Conservation (phyloP, 192 early-diverging fungal species). For the Coemansia sp. region DNA sequence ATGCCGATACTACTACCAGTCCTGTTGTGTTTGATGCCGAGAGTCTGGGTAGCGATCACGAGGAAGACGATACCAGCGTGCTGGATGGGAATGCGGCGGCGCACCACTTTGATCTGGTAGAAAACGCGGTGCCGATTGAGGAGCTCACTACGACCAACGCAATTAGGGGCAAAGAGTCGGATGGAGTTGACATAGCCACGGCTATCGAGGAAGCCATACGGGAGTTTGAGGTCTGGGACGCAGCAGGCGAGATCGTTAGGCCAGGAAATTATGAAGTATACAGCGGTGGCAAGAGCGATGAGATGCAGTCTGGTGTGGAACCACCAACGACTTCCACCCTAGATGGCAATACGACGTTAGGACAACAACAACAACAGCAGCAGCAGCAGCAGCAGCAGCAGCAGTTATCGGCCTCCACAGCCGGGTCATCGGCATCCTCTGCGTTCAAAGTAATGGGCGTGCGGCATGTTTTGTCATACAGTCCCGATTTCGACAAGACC, state of each 20-base stretch:
- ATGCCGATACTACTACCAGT: not conserved
- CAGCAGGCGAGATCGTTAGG: slow-evolving; percentile 11
- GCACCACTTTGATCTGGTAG: slow-evolving; percentile 39
- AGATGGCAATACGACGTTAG: not conserved
- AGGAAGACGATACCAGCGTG: not conserved
- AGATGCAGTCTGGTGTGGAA: too few relatives aligned
- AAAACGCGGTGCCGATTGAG: slow-evolving; percentile 30
- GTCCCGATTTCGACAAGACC: slow-evolving; percentile 50
- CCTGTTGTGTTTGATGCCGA: slow-evolving; percentile 30
- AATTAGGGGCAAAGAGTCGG: not conserved
- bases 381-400: not conserved
- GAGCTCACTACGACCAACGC: not conserved
- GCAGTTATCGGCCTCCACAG: not conserved
- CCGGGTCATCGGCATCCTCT: slow-evolving; percentile 10
- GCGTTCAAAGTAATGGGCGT: slow-evolving; percentile 51
- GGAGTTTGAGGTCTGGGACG: slow-evolving; percentile 23
- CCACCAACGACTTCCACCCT: not conserved
- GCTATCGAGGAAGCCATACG: not conserved
- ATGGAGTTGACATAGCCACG: not conserved
- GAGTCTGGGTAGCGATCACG: slow-evolving; percentile 17
- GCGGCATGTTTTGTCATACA: slow-evolving; percentile 47
- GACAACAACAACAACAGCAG: too few relatives aligned
- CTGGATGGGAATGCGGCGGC: not conserved
- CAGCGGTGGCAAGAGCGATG: too few relatives aligned
- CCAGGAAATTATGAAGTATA: too few relatives aligned